Evolutionary conservation across 176 grass and related monocot species (phyloP).

Genomic region (Raddia distichophylla): DNA sequence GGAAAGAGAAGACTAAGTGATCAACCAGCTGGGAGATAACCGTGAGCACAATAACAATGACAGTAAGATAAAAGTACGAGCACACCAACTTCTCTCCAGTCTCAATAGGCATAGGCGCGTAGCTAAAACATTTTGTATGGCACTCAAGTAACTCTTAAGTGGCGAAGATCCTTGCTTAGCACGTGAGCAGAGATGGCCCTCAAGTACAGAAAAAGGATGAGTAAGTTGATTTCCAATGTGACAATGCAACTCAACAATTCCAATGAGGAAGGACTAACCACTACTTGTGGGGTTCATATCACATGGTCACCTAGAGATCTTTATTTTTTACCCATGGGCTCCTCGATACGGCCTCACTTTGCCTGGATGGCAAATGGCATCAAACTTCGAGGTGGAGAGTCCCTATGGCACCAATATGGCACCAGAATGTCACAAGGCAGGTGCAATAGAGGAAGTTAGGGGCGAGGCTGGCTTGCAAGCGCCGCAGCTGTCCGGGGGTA

Average conservation of each 20-base stretch:
- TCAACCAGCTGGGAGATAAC: not conserved
- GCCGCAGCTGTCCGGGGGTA: too few species aligned
- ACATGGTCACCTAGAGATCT: not conserved
- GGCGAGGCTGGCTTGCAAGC: too few species aligned
- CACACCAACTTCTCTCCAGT: not conserved
- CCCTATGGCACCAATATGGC: too few species aligned
- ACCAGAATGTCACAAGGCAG: too few species aligned
- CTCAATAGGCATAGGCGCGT: not conserved
- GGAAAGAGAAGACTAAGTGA: not conserved
- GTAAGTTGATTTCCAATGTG: not conserved
- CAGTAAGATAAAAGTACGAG: not conserved
- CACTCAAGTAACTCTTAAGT: not conserved
- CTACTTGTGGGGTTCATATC: not conserved
- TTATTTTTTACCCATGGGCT: too few species aligned
- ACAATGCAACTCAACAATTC: not conserved
- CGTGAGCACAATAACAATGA: not conserved
- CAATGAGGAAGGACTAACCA: not conserved
- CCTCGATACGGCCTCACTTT: too few species aligned
- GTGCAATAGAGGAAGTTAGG: too few species aligned
- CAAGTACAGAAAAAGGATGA: not conserved
- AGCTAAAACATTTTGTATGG: not conserved
- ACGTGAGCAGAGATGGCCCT: not conserved
- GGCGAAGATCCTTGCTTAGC: not conserved
- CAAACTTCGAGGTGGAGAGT: too few species aligned
- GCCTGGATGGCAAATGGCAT: too few species aligned